Base-by-base conservation (phyloP, 768 basidiomycete genomes). In the Kwoniella bestiolae region DNA sequence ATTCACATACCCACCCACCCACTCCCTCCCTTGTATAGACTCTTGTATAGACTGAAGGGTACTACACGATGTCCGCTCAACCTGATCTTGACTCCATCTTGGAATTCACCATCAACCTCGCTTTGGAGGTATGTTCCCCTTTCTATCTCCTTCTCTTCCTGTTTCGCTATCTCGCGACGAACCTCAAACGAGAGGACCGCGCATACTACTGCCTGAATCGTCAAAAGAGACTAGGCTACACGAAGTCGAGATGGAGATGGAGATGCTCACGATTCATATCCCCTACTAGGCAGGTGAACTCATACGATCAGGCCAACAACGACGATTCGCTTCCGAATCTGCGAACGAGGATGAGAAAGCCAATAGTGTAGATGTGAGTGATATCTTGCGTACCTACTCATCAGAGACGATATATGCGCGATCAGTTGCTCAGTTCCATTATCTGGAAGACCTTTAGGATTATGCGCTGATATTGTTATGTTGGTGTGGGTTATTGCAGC, bases 291-390 rank as follows among this genome's bases (percentile, higher is more conserved):
- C 76, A 25, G 79, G 79, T 35, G 58, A 74, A 50, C 69, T 73
- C 74, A 72, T 76, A 66, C 46, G 91, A 87, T 23, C 85, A 86
- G 67, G 92, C 85, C 60, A 93, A 91, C 76, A 87, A 85, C 75
- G 83, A 82, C 12, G 83, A 79, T 80, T 82, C 55, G 83, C 86
- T 18, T 83, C 86, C 0, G 84, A 86, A 74, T 70, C 73, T 18
- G 65, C 70, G 3, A 71, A 72, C 34, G 84, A 91, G 41, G 87
- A 86, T 68, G 90, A 91, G 84, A 98, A 97, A 86, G 91, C 91
- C 81, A 96, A 95, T 77, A 86, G 92, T 5, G 92, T 94, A n/a
- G 94, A 96, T 82, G 79, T 78, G 65, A 63, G 73, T 66, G 31
- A 28, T 4, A 11, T 56, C 18, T 3, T 25, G 16, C 32, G n/a